Percentiles rank a stretch among this genome's conserved stretches.
Evolutionary conservation across 164 flowering plant genomes (phyloP).

Genomic region (Akebia trifoliata): DNA sequence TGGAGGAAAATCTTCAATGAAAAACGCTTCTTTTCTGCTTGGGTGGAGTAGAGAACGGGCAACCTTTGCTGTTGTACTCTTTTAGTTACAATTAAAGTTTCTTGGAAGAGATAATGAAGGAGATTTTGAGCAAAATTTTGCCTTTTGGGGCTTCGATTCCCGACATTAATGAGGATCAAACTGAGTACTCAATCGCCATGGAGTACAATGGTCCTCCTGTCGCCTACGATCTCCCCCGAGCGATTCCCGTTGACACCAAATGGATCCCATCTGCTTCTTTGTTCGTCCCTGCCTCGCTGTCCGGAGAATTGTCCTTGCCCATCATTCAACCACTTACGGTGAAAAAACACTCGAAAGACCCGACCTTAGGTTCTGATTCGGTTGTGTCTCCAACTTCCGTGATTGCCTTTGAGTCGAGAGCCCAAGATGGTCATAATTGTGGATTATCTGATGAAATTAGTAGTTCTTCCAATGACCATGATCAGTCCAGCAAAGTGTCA

Average conservation of each 20-base stretch:
- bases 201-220: conserved; percentile 78
- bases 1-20: conserved; percentile 12
- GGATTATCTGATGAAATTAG: conserved; percentile 35
- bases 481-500: conserved; percentile 17
- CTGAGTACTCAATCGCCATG: conserved; percentile 66
- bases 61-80: background rate
- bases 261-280: conserved; percentile 53
- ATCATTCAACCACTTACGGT: conserved; percentile 56
- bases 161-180: conserved; percentile 22
- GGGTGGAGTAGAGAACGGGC: background rate
- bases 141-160: conserved; percentile 30
- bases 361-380: conserved; percentile 11
- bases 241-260: conserved; percentile 52
- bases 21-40: background rate
- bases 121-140: conserved; percentile 38
- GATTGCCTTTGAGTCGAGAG: conserved; percentile 15
- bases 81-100: background rate
- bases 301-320: conserved; percentile 39
- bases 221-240: conserved; percentile 46
- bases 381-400: conserved; percentile 22
- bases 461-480: conserved; percentile 20
- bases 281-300: conserved; percentile 24
- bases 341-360: conserved; percentile 18
- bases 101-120: conserved; percentile 31
- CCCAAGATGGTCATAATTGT: conserved; percentile 18